Evolutionary conservation across 176 grass and related monocot genomes (phyloP), one percentile per base, ranked within the genome.

Genomic region (Musa itinerans): DNA sequence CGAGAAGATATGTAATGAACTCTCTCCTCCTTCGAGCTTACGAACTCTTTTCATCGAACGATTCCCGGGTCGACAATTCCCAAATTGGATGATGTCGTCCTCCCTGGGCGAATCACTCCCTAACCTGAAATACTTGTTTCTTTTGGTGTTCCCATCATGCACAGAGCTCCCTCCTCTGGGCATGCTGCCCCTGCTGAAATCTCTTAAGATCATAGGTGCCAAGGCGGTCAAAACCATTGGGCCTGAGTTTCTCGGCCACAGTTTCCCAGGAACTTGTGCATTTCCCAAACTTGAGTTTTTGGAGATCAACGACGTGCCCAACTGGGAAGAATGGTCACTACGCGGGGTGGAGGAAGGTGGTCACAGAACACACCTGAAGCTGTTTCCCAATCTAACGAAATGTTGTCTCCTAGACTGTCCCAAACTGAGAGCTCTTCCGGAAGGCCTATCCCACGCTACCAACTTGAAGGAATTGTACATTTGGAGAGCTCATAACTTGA

Each of bases 1-100:
- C 66, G 81, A 89, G 80, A 96, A 78, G 83, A 92, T 87, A 83
- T 96, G 87, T 85, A 83, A 83, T 68, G 85, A 92, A 70, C 75
- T 92, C 1, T 77, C 73, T 20, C 92, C 92, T 75, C 85, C 92
- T 8, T 65, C 65, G 12, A 92, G 69, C 71, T 50, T 92, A 8
- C 74, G 88, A 80, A 90, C 79, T 66, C 84, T 96, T 19, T 70
- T 78, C 71, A 78, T 92, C 52, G 84, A 82, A 74, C 76, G 89
- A 72, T 96, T 85, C 82, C 72, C 67, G 26, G 92, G 87, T 62
- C 72, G 51, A 50, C 79, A 79, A 76, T 89, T 96, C n/a, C 92
- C 92, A 11, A 81, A 74, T 50, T 96, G 89, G 89, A 76, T 96
- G 62, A 81, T 81, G 50, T 26, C 25, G 25, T 79, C 79, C 63